Evolutionary conservation across 352 stramenopile genomes (phyloP).

Genomic region (Phytophthora cactorum): DNA sequence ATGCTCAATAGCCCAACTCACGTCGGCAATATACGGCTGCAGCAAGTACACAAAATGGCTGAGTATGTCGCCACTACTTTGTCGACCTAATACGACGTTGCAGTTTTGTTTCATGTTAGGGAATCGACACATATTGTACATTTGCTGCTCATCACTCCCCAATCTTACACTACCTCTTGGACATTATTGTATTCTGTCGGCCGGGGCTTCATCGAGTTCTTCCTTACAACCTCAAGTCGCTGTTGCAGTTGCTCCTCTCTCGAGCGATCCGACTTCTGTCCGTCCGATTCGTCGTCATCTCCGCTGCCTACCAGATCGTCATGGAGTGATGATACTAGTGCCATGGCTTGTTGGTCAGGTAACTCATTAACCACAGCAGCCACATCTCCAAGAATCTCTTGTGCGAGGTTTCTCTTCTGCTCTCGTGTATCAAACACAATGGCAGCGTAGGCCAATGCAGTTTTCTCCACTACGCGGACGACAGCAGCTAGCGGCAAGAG

Average conservation of each 20-base stretch:
- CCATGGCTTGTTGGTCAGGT: constrained; percentile 59
- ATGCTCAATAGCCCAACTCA: too few species aligned
- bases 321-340: constrained; percentile 51
- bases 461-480: constrained; percentile 69
- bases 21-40: not conserved
- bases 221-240: constrained; percentile 36
- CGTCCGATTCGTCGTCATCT: constrained; percentile 25
- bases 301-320: constrained; percentile 50
- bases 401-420: constrained; percentile 60
- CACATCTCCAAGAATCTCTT: constrained; percentile 71
- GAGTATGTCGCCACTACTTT: constrained; percentile 26
- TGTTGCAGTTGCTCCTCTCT: constrained; percentile 36
- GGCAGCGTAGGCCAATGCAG: constrained; percentile 49
- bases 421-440: constrained; percentile 70
- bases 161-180: constrained; percentile 36
- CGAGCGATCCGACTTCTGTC: constrained; percentile 14
- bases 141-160: constrained; percentile 4
- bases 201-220: constrained; percentile 17
- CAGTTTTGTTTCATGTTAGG: constrained; percentile 32
- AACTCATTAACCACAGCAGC: constrained; percentile 60
- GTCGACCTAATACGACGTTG: constrained; percentile 19
- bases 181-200: constrained; percentile 12
- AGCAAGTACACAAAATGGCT: constrained; percentile 12
- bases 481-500: constrained; percentile 62
- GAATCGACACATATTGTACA: constrained; percentile 36